These are phyloP conservation scores for Warburgia ugandensis DNA, from an alignment of 164 flowering plant genomes.

Conservation along the genomic window DNA sequence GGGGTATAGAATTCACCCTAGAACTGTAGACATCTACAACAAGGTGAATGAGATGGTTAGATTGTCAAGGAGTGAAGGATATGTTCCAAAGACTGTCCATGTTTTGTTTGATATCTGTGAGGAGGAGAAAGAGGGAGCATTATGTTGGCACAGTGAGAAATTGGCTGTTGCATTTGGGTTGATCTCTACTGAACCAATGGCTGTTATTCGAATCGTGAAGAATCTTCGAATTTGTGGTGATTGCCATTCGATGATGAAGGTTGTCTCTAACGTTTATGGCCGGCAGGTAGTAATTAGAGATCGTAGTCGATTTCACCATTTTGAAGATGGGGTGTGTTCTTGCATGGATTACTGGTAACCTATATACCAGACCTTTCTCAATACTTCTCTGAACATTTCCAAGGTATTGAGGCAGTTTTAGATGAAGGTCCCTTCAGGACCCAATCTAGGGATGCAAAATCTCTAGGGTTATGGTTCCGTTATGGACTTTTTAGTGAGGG, in stretches of 20 bases:
- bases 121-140: too few species aligned
- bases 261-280: not conserved
- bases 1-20: constrained; percentile 9
- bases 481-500: too few species aligned
- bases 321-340: too few species aligned
- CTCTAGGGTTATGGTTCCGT: too few species aligned
- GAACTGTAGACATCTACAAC: constrained; percentile 5
- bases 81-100: not conserved
- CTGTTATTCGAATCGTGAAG: not conserved
- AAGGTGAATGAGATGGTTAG: constrained; percentile 7
- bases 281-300: not conserved
- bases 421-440: too few species aligned
- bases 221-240: too few species aligned
- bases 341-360: too few species aligned
- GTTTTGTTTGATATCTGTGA: too few species aligned
- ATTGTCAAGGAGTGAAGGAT: not conserved
- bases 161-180: constrained; percentile 1
- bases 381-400: too few species aligned
- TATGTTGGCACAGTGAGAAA: constrained; percentile 2
- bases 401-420: too few species aligned
- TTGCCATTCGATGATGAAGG: not conserved
- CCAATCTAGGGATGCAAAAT: too few species aligned
- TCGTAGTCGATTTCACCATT: not conserved
- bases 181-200: not conserved
- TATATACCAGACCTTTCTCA: too few species aligned